Evolutionary conservation across 306 rosid genomes (phyloP).

Genomic region (Rosa rugosa): DNA sequence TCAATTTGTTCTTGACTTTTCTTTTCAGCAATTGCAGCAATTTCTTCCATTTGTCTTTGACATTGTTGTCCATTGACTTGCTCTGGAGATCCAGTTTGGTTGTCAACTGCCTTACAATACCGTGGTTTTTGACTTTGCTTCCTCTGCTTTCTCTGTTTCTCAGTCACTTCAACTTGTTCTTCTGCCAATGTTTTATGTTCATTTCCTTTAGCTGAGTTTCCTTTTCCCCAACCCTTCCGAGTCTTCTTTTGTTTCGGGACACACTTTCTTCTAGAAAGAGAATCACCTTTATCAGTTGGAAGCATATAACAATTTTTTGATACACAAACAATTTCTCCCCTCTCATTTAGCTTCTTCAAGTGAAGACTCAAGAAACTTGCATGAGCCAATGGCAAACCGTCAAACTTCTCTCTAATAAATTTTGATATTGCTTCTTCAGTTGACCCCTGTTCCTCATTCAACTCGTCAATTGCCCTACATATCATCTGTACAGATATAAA

Average conservation of each 20-base stretch:
- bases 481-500: slow-evolving; percentile 28
- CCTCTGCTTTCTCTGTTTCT: too few species aligned
- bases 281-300: not conserved
- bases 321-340: slow-evolving; percentile 19
- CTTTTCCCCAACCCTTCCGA: slow-evolving; percentile 5
- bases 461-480: slow-evolving; percentile 23
- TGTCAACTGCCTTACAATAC: too few species aligned
- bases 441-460: slow-evolving; percentile 28
- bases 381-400: slow-evolving; percentile 36
- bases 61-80: too few species aligned
- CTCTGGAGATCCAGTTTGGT: too few species aligned
- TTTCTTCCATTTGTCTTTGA: too few species aligned
- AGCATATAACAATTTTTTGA: slow-evolving; percentile 15
- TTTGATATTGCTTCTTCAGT: slow-evolving; percentile 30
- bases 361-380: slow-evolving; percentile 18
- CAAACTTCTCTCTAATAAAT: slow-evolving; percentile 18
- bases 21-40: too few species aligned
- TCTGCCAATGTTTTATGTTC: not conserved
- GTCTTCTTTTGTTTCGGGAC: not conserved
- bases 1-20: too few species aligned
- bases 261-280: not conserved
- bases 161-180: too few species aligned
- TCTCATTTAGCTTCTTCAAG: slow-evolving; percentile 34
- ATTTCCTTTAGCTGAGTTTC: not conserved
- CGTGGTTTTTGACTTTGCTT: too few species aligned